phyloP scores from a whole-genome alignment of 2,329 filamentous ascomycete species.

The Xylaria sp. region DNA sequence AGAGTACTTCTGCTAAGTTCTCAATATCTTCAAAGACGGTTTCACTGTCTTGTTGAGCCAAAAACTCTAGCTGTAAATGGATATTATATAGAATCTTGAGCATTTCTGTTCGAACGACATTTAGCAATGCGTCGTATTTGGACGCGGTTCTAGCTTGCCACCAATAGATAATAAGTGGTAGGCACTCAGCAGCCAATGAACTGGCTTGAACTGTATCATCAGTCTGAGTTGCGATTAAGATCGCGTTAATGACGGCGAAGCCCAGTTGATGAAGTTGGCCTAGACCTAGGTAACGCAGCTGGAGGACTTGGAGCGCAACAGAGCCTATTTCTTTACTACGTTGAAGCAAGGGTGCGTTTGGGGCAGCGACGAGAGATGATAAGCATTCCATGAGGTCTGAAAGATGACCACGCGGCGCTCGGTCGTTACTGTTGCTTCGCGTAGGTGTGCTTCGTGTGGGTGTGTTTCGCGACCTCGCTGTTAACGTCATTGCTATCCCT shows the following conservation, averaged over 20 bases:
- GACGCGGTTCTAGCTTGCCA: slow-evolving; percentile 79
- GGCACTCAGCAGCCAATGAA: slow-evolving; percentile 66
- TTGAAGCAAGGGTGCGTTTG: slow-evolving; percentile 73
- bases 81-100: slow-evolving; percentile 76
- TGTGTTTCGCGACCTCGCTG: slow-evolving; percentile 46
- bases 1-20: slow-evolving; percentile 76
- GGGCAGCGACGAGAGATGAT: slow-evolving; percentile 69
- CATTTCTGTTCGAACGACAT: slow-evolving; percentile 79
- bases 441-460: slow-evolving; percentile 42
- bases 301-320: slow-evolving; percentile 70
- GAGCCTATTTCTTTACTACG: slow-evolving; percentile 67
- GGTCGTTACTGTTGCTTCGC: slow-evolving; percentile 39
- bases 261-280: slow-evolving; percentile 76
- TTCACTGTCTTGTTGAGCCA: slow-evolving; percentile 59
- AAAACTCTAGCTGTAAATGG: slow-evolving; percentile 69
- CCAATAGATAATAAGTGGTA: slow-evolving; percentile 78
- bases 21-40: slow-evolving; percentile 64
- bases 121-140: slow-evolving; percentile 68
- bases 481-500: slow-evolving; percentile 49
- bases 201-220: slow-evolving; percentile 75
- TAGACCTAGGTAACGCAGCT: slow-evolving; percentile 66
- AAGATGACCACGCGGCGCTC: slow-evolving; percentile 52
- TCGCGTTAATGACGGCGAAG: slow-evolving; percentile 78
- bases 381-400: slow-evolving; percentile 74
- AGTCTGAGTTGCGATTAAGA: slow-evolving; percentile 73